Percentiles rank a stretch among this genome's conserved stretches.
Evolutionary conservation across 305 asterid species (phyloP).

Genomic region (Solanum hybrid): DNA sequence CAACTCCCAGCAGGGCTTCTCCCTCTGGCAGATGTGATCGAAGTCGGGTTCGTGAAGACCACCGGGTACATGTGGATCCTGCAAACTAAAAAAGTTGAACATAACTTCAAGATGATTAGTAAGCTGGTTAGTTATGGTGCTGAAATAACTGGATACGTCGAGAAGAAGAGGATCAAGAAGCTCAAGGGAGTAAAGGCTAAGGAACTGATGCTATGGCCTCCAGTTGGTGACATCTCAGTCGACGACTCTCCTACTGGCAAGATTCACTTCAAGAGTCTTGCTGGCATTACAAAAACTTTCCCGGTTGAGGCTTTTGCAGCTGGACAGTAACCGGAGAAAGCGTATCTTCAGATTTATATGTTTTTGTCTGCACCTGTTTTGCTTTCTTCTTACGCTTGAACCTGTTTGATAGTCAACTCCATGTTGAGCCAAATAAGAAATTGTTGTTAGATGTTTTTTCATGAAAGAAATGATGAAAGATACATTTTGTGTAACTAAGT

Average conservation of each 20-base stretch:
- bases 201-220: conserved; percentile 73
- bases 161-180: conserved; percentile 12
- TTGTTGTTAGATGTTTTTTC: background rate
- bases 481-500: background rate
- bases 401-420: background rate
- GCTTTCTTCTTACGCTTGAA: background rate
- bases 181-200: conserved; percentile 39
- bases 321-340: conserved; percentile 1
- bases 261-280: conserved; percentile 71
- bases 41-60: conserved; percentile 17
- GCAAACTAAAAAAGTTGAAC: conserved; percentile 12
- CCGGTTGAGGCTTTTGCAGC: conserved; percentile 34
- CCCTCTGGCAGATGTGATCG: conserved; percentile 14
- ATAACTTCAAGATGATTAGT: conserved; percentile 7
- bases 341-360: background rate
- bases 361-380: background rate
- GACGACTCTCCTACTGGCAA: conserved; percentile 44
- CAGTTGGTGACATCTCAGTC: conserved; percentile 42
- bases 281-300: conserved; percentile 18
- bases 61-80: conserved; percentile 19
- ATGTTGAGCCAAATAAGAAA: background rate
- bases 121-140: conserved; percentile 12
- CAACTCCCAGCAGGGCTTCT: conserved; percentile 17
- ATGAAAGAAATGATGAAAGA: background rate
- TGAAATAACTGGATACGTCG: conserved; percentile 9